Evolutionary conservation across 306 rosid species (phyloP).

Genomic region (Medicago arabica): DNA sequence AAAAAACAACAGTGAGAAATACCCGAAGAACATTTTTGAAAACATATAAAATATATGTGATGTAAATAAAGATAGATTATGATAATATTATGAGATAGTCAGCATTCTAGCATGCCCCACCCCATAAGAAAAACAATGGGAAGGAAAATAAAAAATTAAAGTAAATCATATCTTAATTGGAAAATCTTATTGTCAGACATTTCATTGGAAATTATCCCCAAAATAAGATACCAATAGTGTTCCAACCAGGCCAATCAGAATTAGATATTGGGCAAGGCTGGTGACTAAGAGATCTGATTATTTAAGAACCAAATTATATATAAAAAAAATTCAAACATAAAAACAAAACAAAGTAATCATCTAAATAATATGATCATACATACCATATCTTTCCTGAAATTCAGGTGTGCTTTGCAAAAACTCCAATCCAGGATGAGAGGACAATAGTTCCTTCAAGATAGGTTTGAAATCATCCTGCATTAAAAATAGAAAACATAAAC

Average conservation of each 20-base stretch:
- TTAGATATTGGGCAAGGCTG: conserved; percentile 14
- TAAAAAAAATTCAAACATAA: background rate
- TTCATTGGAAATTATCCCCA: conserved; percentile 29
- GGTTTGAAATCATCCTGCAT: conserved; percentile 78
- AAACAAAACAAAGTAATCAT: background rate
- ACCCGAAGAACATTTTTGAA: conserved; percentile 17
- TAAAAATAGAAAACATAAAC: conserved; percentile 26
- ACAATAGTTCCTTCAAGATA: conserved; percentile 64
- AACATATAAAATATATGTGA: conserved; percentile 3
- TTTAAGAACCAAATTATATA: too few relatives aligned
- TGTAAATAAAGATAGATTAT: background rate
- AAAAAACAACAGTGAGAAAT: conserved; percentile 47
- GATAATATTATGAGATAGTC: conserved; percentile 19
- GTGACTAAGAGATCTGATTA: conserved; percentile 23
- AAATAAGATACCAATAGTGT: conserved; percentile 17
- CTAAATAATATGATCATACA: conserved; percentile 12
- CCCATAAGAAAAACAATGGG: background rate
- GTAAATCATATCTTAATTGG: conserved; percentile 32
- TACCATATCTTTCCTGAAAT: conserved; percentile 87
- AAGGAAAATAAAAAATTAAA: conserved; percentile 1
- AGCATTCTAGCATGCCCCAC: conserved; percentile 20
- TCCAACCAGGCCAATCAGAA: conserved; percentile 28
- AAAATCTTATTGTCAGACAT: conserved; percentile 1
- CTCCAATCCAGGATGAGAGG: conserved; percentile 75
- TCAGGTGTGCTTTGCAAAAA: conserved; percentile 77